Conservation (phyloP, 352 stramenopile species). For the Phytophthora meadii region DNA sequence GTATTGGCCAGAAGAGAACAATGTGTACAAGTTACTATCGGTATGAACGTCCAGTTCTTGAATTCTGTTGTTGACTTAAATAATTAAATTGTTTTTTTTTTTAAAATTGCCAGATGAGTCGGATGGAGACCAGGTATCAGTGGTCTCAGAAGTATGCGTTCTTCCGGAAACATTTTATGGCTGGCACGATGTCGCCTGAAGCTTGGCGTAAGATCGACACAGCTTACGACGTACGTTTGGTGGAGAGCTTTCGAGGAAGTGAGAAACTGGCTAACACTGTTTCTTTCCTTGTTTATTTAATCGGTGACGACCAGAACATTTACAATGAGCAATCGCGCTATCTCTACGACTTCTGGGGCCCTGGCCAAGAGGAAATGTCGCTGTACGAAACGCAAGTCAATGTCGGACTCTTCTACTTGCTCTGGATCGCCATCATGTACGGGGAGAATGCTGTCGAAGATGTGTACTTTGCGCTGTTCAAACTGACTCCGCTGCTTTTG, state of each 20-base stretch:
- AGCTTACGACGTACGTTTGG: slow-evolving; percentile 68
- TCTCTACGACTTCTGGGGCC: slow-evolving; percentile 75
- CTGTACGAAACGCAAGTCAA: slow-evolving; percentile 61
- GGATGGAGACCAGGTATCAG: slow-evolving; percentile 51
- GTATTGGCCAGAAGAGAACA: slow-evolving; percentile 36
- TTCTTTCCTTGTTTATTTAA: slow-evolving; percentile 12
- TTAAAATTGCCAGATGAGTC: slow-evolving; percentile 50
- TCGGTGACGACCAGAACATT: slow-evolving; percentile 43
- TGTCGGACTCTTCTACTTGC: slow-evolving; percentile 70
- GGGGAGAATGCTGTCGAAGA: slow-evolving; percentile 16
- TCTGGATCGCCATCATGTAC: slow-evolving; percentile 73
- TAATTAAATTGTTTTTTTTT: not conserved
- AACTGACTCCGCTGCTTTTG: slow-evolving; percentile 21
- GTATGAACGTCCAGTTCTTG: slow-evolving; percentile 9
- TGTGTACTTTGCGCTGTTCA: not conserved
- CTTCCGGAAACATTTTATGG: slow-evolving; percentile 55
- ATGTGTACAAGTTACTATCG: slow-evolving; percentile 40
- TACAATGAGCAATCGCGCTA: slow-evolving; percentile 62
- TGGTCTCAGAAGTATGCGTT: slow-evolving; percentile 76
- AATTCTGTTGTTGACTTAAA: not conserved
- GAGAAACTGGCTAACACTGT: slow-evolving; percentile 12
- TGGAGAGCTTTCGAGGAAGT: not conserved
- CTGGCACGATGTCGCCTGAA: slow-evolving; percentile 56
- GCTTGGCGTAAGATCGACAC: slow-evolving; percentile 60
- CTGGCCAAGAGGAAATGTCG: slow-evolving; percentile 49